Evolutionary conservation across 768 basidiomycete species (phyloP), one percentile per base, ranked within the genome.

Genomic region (Punctularia strigosozonata): DNA sequence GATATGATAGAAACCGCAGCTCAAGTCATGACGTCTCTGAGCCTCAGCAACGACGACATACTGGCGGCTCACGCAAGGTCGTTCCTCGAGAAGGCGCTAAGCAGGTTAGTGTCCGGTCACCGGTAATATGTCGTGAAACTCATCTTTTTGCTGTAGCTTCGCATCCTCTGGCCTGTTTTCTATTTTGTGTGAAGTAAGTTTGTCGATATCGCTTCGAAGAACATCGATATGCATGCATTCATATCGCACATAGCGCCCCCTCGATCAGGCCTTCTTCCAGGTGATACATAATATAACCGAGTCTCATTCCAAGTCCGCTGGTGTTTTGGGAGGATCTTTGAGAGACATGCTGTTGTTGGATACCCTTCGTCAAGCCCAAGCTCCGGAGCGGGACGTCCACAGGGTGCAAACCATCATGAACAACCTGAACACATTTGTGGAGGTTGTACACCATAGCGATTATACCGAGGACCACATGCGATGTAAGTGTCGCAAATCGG

Each of bases 401-500:
- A 53, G 60, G 15, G 70, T 74, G 43, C 72, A 77, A 44, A 51
- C 51, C n/a, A 65, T 76, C 17, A 52, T 81, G 7, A 57, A 68
- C 37, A 83, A 84, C 51, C 50, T 83, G 13, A 57, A 66, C 30
- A 58, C 49, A 7, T 87, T 68, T 43, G 62, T 84, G 2, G 73
- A 81, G 37, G 45, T 65, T 3, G 73, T 80, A 7, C 68, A 77
- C 46, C 66, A 68, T 45, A 58, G 74, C 36, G 62, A 59, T 18
- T 78, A 74, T 44, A 71, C 58, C 30, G 41, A 54, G 1, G 66
- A 73, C 3, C 56, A 76, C n/a, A 63, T 84, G 54, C 64, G 61
- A 40, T 68, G 84, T 80, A 44, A 45, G 75, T 53, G 13, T 30
- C n/a, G n/a, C n/a, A n/a, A n/a, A n/a, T n/a, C n/a, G n/a, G n/a